Base-by-base conservation (phyloP, 1,284 basidiomycete genomes). In the Sporisorium sorghi region DNA sequence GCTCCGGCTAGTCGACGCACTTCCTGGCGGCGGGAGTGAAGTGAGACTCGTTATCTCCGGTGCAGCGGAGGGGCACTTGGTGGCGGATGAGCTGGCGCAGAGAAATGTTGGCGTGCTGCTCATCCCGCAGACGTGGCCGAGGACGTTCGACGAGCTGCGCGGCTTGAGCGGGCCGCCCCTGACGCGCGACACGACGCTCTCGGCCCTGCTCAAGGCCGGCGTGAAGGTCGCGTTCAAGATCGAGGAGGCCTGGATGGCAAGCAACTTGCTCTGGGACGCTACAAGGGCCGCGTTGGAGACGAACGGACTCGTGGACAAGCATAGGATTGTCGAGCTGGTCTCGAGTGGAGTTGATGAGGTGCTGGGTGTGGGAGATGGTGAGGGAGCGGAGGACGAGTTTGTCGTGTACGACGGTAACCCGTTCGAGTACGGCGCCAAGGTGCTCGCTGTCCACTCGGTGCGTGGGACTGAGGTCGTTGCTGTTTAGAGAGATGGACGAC, bases 171-270 rank as follows among this genome's bases (percentile, higher is more conserved):
- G 93, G 0, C 91, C 91, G 0, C 93, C 93, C 1, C 83, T 94
- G 9, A 89, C 89, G 12, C 86, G 87, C 52, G 87, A 91, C 44
- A 92, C 89, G 35, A 88, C 90, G 2, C 86, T 92, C n/a, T 86
- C 88, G 9, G 87, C 87, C 51, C 87, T 96, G 14, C 85, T 90
- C 24, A 84, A 86, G 3, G 88, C 90, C 54, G 90, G 90, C 39
- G 90, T 95, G 23, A 89, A 87, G 0, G 91, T 94, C 47, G 93
- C 90, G 0, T 85, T 95, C 44, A 90, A 90, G 58, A 86, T 91
- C 32, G 83, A 86, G n/a, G 85, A 85, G 30, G 78, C 64, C 39
- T 92, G 89, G 89, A 87, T 87, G 78, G 89, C 89, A 0, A 86
- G 89, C n/a, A 91, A 90, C 67, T 87, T 89, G 19, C 87, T 91